Evolutionary conservation across 2,329 filamentous ascomycete species (phyloP), one percentile per base, ranked within the genome.

Genomic region (Alternaria brassicicola): DNA sequence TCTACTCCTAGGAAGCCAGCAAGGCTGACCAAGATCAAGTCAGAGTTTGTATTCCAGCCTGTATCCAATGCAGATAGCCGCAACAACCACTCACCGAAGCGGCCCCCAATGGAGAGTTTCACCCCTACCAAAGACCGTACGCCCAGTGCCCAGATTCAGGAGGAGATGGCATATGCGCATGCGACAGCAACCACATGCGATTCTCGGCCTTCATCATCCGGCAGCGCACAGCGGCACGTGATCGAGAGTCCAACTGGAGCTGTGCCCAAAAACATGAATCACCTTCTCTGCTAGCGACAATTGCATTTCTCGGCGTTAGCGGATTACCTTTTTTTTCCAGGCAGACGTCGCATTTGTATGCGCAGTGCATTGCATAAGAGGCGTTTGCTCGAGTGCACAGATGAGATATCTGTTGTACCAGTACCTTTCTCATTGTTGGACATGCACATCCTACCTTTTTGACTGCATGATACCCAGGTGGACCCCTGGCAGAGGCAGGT

Each of bases 391-490:
- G 43, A 55, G 10, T 47, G 56, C 36, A 38, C 31, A 55, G 57
- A 51, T 28, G 31, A 33, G 41, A 53, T 36, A 35, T 43, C 15
- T 33, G 33, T 45, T 66, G 64, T 69, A 66, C 56, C 41, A 56
- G 45, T 65, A 68, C 55, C 48, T 55, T 52, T 33, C 55, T 57
- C 47, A 45, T 45, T 54, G 35, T 49, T 57, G 56, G 59, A 56
- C 58, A 59, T 68, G 51, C 51, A 61, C 56, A 31, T 63, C 55
- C 41, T 60, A 57, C 59, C 53, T 62, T 56, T 56, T 59, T 46
- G 56, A 54, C 59, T 70, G 67, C 67, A 69, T 68, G 69, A 74
- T 76, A 75, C 67, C 72, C 68, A 46, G 58, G 60, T 52, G 36
- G 51, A 55, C 45, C 48, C 46, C 57, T 59, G 59, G 63, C 64